Base-by-base conservation (phyloP, 257 asterid genomes). In the Buddleja alternifolia region DNA sequence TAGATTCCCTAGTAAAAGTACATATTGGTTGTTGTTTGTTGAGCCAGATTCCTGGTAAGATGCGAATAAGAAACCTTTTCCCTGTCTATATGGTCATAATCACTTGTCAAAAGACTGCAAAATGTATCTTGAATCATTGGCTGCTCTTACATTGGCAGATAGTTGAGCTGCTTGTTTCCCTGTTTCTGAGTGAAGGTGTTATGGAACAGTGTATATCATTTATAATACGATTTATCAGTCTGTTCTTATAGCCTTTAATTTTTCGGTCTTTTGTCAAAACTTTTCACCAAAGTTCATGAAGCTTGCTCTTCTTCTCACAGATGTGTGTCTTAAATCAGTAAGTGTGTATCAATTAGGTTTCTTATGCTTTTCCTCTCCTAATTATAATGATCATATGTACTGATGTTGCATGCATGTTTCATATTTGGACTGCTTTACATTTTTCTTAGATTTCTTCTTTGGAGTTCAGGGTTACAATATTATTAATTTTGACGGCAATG, bases 391-490 rank as follows among this genome's bases (percentile, higher is more conserved):
- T 29, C 17, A 66, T 66, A 7, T 7, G 21, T 32, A 57, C 51
- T 32, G 16, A 6, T 47, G 12, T 56, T 59, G 65, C 52, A 14
- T 53, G 15, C 7, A 1, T 42, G 44, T 17, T 10, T 51, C 54
- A 24, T 36, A 1, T 39, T 9, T 10, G 39, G 20, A 11, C 24
- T 65, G 54, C 7, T 17, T 46, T 53, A 23, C 60, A 37, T n/a
- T 53, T 56, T 64, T 37, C 54, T 15, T 60, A 14, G 70, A 47
- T 51, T 52, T 67, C 37, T 46, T 32, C 50, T 34, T 29, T 56
- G 75, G 44, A 8, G 10, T 63, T 53, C 47, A 14, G 16, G 67
- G 54, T 15, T 41, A 25, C n/a, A n/a, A n/a, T 55, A 4, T n/a
- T 54, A 5, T 59, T 59, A 14, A n/a, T 48, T 25, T 47, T 7